Evolutionary conservation across 2,329 filamentous ascomycete species (phyloP).

Genomic region (Albophoma yamanashiensis): DNA sequence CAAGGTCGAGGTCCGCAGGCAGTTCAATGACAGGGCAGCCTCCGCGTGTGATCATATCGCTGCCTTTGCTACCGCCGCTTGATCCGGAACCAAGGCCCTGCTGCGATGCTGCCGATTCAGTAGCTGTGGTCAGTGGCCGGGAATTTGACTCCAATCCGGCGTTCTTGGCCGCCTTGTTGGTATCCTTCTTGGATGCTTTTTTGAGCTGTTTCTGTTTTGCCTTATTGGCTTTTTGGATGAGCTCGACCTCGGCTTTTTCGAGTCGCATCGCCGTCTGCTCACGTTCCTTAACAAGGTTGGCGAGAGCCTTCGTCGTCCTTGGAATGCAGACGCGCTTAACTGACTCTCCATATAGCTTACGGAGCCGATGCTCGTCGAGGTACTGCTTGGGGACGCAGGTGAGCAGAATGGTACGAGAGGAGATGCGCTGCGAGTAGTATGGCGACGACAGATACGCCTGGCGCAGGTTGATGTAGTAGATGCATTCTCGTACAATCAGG

Average conservation of each 20-base stretch:
- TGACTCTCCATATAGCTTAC: constrained; percentile 69
- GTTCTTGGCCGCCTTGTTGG: neutral
- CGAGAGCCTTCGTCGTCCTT: constrained; percentile 64
- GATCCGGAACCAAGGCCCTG: constrained; percentile 1
- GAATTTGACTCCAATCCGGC: constrained; percentile 1
- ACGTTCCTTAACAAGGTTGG: constrained; percentile 71
- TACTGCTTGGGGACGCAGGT: constrained; percentile 73
- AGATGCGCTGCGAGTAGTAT: constrained; percentile 73
- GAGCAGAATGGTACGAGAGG: constrained; percentile 83
- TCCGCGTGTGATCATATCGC: neutral
- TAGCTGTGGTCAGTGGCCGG: neutral
- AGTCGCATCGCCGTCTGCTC: constrained; percentile 72
- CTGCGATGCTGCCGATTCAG: neutral
- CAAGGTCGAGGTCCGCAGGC: constrained; percentile 2
- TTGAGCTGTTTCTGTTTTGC: constrained; percentile 47
- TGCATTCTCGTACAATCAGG: constrained; percentile 74
- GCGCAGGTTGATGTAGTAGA: constrained; percentile 86
- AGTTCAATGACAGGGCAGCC: constrained; percentile 4
- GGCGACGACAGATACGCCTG: constrained; percentile 87
- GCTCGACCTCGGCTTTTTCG: constrained; percentile 75
- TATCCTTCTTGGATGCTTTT: constrained; percentile 1
- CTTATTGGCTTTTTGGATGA: constrained; percentile 70
- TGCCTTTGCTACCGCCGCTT: constrained; percentile 1
- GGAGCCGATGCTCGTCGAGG: constrained; percentile 64
- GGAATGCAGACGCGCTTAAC: constrained; percentile 81